These are phyloP conservation scores for Geosmithia morbida DNA, from an alignment of 2,329 filamentous ascomycete genomes.

Conservation along the genomic window DNA sequence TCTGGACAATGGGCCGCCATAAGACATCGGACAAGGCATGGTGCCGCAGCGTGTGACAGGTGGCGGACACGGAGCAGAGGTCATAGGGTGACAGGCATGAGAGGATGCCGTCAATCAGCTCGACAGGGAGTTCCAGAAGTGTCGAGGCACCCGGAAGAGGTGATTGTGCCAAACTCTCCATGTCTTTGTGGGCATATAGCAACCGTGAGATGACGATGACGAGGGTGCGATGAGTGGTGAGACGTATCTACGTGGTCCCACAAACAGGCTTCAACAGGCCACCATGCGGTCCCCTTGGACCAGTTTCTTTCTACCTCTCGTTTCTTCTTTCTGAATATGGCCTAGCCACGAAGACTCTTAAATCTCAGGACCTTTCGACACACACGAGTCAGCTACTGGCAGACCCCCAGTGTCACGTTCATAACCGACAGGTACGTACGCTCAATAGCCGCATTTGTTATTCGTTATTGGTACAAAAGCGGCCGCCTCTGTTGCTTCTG, in stretches of 20 bases:
- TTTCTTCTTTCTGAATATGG: background rate
- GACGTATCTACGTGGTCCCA: background rate
- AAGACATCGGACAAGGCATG: slow-evolving; percentile 52
- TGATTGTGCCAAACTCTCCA: background rate
- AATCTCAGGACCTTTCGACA: too few relatives aligned
- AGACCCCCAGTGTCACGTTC: too few relatives aligned
- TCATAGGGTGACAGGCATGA: slow-evolving; percentile 49
- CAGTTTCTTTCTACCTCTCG: too few relatives aligned
- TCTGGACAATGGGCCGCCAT: slow-evolving; percentile 59
- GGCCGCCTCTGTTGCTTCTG: too few relatives aligned
- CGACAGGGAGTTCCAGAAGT: slow-evolving; percentile 46
- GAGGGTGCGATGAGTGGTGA: background rate
- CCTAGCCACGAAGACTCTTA: background rate
- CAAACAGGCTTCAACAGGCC: background rate
- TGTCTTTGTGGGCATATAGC: background rate
- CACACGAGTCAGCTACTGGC: too few relatives aligned
- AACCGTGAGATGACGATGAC: background rate
- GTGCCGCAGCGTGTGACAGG: slow-evolving; percentile 44
- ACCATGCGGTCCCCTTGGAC: background rate
- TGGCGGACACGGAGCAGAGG: slow-evolving; percentile 42
- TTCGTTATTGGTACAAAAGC: too few relatives aligned
- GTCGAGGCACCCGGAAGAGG: slow-evolving; percentile 15
- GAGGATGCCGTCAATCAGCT: slow-evolving; percentile 63
- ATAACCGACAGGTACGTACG: too few relatives aligned
- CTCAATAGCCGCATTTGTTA: too few relatives aligned